phyloP scores from a whole-genome alignment of 805 yeast species.

The Kregervanrija fluxuum region DNA sequence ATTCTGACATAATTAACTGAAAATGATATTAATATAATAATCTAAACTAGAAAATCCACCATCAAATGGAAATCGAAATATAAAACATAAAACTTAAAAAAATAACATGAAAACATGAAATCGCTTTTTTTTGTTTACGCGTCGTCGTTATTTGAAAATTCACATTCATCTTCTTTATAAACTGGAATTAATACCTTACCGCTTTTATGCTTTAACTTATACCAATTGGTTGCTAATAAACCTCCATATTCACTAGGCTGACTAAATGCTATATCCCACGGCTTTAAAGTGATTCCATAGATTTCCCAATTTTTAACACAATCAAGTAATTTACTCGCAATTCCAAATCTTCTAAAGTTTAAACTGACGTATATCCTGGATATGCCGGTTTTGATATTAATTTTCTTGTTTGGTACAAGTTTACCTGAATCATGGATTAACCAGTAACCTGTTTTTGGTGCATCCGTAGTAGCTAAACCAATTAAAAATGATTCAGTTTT shows the following conservation, averaged over 20 bases:
- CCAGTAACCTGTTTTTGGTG: constrained; percentile 45
- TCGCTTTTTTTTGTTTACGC: not conserved
- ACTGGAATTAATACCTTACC: constrained; percentile 43
- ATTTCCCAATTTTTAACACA: constrained; percentile 36
- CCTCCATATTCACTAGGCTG: constrained; percentile 64
- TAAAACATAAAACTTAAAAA: not conserved
- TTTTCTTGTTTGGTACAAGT: constrained; percentile 39
- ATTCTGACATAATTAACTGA: constrained; percentile 10
- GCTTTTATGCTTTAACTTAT: constrained; percentile 34
- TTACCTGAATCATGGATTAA: constrained; percentile 45
- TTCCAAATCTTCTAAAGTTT: constrained; percentile 38
- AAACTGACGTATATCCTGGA: constrained; percentile 39
- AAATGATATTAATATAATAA: not conserved
- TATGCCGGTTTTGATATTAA: constrained; percentile 30
- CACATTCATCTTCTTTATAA: constrained; percentile 20
- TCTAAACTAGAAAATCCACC: not conserved
- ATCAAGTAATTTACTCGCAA: constrained; percentile 40
- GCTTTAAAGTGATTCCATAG: constrained; percentile 38
- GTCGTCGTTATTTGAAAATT: not conserved
- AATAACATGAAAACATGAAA: not conserved
- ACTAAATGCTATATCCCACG: constrained; percentile 49
- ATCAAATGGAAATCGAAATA: not conserved
- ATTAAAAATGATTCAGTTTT: constrained; percentile 29
- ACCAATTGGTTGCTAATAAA: constrained; percentile 44
- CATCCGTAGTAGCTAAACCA: constrained; percentile 51